Evolutionary conservation across 225 moss, liverwort and hornwort genomes (phyloP).

Genomic region (Neckera pumila): DNA sequence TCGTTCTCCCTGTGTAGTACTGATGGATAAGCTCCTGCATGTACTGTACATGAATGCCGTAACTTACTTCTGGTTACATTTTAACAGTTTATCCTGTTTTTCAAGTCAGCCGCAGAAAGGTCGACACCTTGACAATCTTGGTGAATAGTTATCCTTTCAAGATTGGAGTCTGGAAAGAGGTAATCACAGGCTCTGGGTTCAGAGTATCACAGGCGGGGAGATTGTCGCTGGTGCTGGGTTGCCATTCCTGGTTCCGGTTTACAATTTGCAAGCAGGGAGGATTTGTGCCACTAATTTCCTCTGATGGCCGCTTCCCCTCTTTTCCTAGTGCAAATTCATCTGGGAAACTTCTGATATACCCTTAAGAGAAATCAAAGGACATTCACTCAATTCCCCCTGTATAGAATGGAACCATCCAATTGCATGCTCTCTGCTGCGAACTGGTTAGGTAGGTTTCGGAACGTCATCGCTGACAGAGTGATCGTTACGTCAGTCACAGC

Average conservation of each 20-base stretch:
- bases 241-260: not conserved
- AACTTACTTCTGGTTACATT: not conserved
- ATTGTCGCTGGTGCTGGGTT: not conserved
- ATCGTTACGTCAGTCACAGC: not conserved
- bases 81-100: not conserved
- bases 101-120: not conserved
- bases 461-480: not conserved
- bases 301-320: not conserved
- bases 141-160: not conserved
- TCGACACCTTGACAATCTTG: not conserved
- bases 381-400: not conserved
- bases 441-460: not conserved
- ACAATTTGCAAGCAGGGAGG: not conserved
- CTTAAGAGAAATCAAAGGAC: not conserved
- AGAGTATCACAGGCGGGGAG: not conserved
- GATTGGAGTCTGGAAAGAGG: not conserved
- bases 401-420: not conserved
- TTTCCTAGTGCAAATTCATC: not conserved
- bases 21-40: not conserved
- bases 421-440: not conserved
- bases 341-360: not conserved
- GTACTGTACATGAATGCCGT: too few species aligned
- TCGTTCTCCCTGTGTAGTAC: not conserved
- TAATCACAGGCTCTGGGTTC: not conserved
- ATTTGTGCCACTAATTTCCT: not conserved